These are phyloP conservation scores for Chlorella sp. DNA, from an alignment of 139 green algal species.

Conservation along the genomic window DNA sequence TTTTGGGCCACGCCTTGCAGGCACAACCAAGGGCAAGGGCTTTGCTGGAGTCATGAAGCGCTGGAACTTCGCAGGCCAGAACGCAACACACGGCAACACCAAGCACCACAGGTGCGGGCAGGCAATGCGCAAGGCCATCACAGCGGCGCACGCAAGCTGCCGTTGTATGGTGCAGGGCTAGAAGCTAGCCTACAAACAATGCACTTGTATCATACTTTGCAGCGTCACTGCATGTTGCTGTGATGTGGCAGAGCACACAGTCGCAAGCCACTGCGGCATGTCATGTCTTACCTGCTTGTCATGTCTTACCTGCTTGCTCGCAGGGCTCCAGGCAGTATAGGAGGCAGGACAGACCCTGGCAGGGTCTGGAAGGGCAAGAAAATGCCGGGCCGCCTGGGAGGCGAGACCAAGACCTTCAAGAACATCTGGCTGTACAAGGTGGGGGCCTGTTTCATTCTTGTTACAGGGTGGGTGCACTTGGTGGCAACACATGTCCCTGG, in stretches of 20 bases:
- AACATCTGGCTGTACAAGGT: conserved; percentile 73
- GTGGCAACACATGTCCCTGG: neutral
- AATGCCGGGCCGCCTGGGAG: conserved; percentile 93
- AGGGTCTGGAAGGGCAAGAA: conserved; percentile 97
- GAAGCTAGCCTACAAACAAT: no score
- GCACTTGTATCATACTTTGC: no score
- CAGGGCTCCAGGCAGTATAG: conserved; percentile 38
- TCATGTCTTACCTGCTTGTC: no score
- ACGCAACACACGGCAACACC: conserved; percentile 82
- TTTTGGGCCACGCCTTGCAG: no score
- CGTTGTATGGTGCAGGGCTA: no score
- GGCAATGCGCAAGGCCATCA: no score
- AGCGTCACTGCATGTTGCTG: no score
- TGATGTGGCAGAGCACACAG: no score
- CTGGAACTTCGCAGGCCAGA: conserved; percentile 81
- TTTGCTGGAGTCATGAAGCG: conserved; percentile 94
- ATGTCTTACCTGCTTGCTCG: no score
- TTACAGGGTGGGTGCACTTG: neutral
- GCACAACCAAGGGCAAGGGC: conserved; percentile 92
- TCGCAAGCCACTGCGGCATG: no score
- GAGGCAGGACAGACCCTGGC: conserved; percentile 64
- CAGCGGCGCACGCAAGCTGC: no score
- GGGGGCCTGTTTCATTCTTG: neutral
- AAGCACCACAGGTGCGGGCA: conserved; percentile 75
- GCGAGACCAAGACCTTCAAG: conserved; percentile 63